Base-by-base conservation (phyloP, 2,329 filamentous ascomycete species). In the Beauveria varroae region DNA sequence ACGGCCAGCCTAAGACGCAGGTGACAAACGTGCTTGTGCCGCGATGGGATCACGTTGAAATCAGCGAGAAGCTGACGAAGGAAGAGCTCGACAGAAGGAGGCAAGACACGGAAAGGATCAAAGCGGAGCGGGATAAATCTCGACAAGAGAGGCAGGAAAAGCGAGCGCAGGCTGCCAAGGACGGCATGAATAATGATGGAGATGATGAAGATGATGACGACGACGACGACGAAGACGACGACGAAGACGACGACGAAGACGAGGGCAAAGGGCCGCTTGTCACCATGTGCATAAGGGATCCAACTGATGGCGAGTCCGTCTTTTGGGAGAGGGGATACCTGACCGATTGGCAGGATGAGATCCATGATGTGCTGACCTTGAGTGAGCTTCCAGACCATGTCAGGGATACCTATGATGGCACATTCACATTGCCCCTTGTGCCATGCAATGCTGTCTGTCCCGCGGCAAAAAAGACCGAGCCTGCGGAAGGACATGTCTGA, bases 261-360 rank as follows among this genome's bases (percentile, higher is more conserved):
- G 34, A 60, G n/a, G 30, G 56, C n/a, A 14, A 12, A 4, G 58
- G 51, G 3, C 41, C 47, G 28, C 43, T 63, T 62, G 65, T 67
- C 43, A 62, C 44, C 18, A 64, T 66, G 62, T 60, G 60, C 20
- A 43, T 61, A 20, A 18, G 37, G 43, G 63, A 66, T 50, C 49
- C 51, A 14, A 5, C 20, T 1, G 43, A 65, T 43, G 44, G n/a
- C 30, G 9, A 46, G 26, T 40, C 60, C 24, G 54, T 64, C 47
- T 55, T 50, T n/a, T 30, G 51, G 40, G 62, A 65, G 59, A 61
- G 55, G 58, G 66, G 60, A 43, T 57, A 65, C 57, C 63, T 65
- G 59, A 51, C 57, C 6, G 56, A 62, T 40, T 67, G 62, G 62
- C 64, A 65, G 64, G 30, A 49, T 1, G 65, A 67, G 51, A 57